A percentile compares a stretch with the other conserved stretches of the same genome.
Evolutionary conservation across 1,284 basidiomycete genomes (phyloP).

Genomic region (Pseudomicrostroma phylloplanum): DNA sequence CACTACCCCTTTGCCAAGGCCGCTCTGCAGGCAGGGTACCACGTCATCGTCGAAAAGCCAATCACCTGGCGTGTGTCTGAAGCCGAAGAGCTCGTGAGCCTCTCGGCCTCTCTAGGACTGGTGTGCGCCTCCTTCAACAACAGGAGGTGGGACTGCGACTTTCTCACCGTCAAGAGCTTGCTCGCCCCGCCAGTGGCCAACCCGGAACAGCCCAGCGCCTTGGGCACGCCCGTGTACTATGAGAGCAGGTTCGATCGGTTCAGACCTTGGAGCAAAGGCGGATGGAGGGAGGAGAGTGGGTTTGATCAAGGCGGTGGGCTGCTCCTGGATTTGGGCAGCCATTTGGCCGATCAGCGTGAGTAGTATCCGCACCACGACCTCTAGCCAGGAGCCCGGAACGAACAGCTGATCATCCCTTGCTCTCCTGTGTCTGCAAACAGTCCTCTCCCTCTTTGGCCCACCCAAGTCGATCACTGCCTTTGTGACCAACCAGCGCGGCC

Average conservation of each 20-base stretch:
- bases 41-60: conserved; percentile 49
- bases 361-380: neutral
- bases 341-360: conserved; percentile 44
- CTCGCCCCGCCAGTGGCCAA: conserved; percentile 22
- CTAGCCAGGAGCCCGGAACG: neutral
- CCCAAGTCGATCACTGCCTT: conserved; percentile 39
- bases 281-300: conserved; percentile 39
- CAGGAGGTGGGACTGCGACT: conserved; percentile 46
- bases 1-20: conserved; percentile 43
- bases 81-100: conserved; percentile 28
- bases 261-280: conserved; percentile 43
- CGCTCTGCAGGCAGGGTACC: conserved; percentile 37
- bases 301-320: conserved; percentile 44
- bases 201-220: conserved; percentile 25
- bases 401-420: neutral
- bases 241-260: conserved; percentile 47
- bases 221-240: conserved; percentile 41
- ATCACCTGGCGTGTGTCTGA: conserved; percentile 29
- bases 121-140: conserved; percentile 47
- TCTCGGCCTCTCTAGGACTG: conserved; percentile 29
- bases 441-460: conserved; percentile 40
- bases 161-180: conserved; percentile 39
- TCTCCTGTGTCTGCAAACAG: conserved; percentile 1
- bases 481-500: conserved; percentile 36
- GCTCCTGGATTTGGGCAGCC: conserved; percentile 46